A percentile compares a stretch with the other conserved stretches of the same genome.
phyloP scores from a whole-genome alignment of 2,329 filamentous ascomycete genomes.

The Paecilomyces sp. region DNA sequence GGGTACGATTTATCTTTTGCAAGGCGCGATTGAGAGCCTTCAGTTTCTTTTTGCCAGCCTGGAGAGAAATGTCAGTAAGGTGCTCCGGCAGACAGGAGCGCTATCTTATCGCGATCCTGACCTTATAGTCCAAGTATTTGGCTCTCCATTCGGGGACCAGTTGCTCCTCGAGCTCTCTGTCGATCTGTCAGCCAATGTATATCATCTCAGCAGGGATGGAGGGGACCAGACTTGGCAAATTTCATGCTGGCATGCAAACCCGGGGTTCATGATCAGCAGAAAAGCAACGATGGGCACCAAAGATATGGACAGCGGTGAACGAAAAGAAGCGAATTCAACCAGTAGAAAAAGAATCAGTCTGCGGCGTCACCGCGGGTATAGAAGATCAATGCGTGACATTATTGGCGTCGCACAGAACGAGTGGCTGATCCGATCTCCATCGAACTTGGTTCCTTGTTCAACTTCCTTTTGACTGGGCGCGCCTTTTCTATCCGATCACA shows the following conservation, averaged over 20 bases:
- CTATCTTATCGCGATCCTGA: conserved; percentile 22
- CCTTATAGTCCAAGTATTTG: conserved; percentile 94
- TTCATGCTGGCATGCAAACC: conserved; percentile 40
- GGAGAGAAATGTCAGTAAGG: conserved; percentile 7
- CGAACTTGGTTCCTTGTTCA: background rate
- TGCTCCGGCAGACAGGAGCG: conserved; percentile 4
- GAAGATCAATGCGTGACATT: background rate
- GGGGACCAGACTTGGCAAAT: conserved; percentile 50
- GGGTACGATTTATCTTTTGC: conserved; percentile 46
- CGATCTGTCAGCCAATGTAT: background rate
- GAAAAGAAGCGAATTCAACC: background rate
- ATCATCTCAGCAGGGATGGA: background rate
- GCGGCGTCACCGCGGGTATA: background rate
- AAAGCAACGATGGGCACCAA: background rate
- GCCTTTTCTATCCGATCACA: background rate
- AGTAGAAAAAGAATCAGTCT: background rate
- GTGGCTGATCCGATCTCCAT: background rate
- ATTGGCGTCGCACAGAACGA: background rate
- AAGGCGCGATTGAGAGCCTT: conserved; percentile 74
- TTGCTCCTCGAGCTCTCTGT: conserved; percentile 72
- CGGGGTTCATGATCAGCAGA: background rate
- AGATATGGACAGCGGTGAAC: background rate
- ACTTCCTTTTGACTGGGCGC: background rate
- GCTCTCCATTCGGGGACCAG: conserved; percentile 89
- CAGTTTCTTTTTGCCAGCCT: conserved; percentile 81